Evolutionary conservation across 805 yeast species (phyloP).

Genomic region (Yamadazyma tumulicola): DNA sequence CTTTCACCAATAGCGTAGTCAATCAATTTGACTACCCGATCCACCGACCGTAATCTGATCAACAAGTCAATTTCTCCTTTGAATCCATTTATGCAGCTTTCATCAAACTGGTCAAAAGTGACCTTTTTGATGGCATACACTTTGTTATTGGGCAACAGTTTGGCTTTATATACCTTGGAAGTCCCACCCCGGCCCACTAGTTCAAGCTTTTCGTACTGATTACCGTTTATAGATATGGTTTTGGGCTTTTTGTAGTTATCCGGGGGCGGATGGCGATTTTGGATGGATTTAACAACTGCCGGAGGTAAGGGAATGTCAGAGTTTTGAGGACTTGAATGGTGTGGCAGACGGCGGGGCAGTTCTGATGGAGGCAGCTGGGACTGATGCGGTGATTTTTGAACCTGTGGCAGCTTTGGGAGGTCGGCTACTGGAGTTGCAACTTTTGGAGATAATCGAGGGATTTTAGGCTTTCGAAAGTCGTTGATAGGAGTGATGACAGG

Average conservation of each 20-base stretch:
- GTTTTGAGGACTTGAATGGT: too few species aligned
- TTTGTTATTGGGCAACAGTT: conserved; percentile 46
- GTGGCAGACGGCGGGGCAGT: too few species aligned
- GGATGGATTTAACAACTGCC: conserved; percentile 13
- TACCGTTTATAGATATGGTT: conserved; percentile 46
- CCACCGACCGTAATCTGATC: conserved; percentile 50
- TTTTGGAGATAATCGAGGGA: conserved; percentile 17
- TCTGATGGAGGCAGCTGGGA: conserved; percentile 7
- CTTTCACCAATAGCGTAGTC: conserved; percentile 70
- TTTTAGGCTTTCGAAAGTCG: conserved; percentile 33
- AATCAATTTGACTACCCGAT: conserved; percentile 72
- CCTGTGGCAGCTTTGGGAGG: conserved; percentile 10
- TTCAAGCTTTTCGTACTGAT: conserved; percentile 70
- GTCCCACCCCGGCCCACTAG: conserved; percentile 89
- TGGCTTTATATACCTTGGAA: conserved; percentile 83
- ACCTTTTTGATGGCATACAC: conserved; percentile 81
- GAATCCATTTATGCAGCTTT: conserved; percentile 67
- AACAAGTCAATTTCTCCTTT: conserved; percentile 86
- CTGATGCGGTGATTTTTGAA: conserved; percentile 10
- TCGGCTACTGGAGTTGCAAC: conserved; percentile 1
- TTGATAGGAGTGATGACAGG: background rate
- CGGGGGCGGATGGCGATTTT: conserved; percentile 7
- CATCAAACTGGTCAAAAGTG: conserved; percentile 76
- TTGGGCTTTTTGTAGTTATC: conserved; percentile 18
- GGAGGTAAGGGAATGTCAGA: conserved; percentile 9